Evolutionary conservation across 257 asterid species (phyloP).

Genomic region (Primulina eburnea): DNA sequence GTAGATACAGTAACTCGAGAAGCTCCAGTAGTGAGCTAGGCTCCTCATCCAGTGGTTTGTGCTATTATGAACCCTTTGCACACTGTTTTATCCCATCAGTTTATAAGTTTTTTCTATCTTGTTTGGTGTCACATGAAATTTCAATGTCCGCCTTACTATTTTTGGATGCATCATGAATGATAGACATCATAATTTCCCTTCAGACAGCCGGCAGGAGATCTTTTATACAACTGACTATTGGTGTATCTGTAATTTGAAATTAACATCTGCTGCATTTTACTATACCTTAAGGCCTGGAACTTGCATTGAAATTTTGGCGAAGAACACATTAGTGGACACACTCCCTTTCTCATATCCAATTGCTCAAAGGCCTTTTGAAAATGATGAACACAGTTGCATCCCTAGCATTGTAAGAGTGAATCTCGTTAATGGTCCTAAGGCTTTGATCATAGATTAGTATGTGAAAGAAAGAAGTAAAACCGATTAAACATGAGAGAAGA

Average conservation of each 20-base stretch:
- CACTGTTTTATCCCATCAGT: background rate
- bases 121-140: background rate
- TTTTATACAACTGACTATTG: too few relatives aligned
- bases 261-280: background rate
- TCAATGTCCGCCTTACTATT: background rate
- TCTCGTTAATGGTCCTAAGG: background rate
- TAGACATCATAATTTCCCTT: background rate
- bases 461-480: background rate
- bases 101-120: background rate
- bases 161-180: background rate
- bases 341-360: background rate
- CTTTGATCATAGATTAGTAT: background rate
- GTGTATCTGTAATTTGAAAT: background rate
- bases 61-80: conserved; percentile 7
- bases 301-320: too few relatives aligned
- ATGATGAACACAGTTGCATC: background rate
- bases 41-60: conserved; percentile 64
- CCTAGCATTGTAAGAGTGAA: background rate
- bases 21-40: conserved; percentile 75
- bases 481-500: too few relatives aligned
- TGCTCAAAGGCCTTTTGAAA: background rate
- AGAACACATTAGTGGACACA: too few relatives aligned
- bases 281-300: too few relatives aligned
- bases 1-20: conserved; percentile 64
- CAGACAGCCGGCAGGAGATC: background rate